Base-by-base conservation (phyloP, 2,329 filamentous ascomycete genomes). In the Aspergillus costaricaensis region DNA sequence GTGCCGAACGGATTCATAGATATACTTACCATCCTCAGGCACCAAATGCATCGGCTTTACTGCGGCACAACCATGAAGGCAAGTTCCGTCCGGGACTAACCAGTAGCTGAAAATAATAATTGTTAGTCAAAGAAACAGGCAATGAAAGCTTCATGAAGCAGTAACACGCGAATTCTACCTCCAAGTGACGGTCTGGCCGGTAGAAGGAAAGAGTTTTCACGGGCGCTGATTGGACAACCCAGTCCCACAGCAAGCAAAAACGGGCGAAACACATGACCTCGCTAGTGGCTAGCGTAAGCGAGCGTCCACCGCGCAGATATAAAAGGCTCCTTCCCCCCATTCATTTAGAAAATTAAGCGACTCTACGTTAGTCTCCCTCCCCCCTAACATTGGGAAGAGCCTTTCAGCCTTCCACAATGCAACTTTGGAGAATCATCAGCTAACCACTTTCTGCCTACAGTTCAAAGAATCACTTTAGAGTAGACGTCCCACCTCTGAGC, bases 391-490 rank as follows among this genome's bases (percentile, higher is more conserved):
- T 69, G 58, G 54, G 49, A 30, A 57, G 32, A 36, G 32, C 32
- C 32, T 36, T 36, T 39, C 15, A 25, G 27, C n/a, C 38, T 39
- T 47, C 38, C 15, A 27, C 4, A 30, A 30, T 30, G 10, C 9
- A 50, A 38, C 43, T 47, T 44, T 14, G 10, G 54, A 59, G 21
- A 41, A 60, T 51, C 41, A 52, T 23, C 44, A 63, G 47, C 70
- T 72, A 66, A 72, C 68, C 23, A 47, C 54, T 44, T 32, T 36
- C 12, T 57, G 25, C 44, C 61, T 58, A 73, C 72, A 80, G 77
- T 80, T 79, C 78, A 80, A 79, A 92, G 91, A 93, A 94, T 94
- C 91, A 91, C 91, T 96, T 96, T 96, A 93, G 92, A 96, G 92
- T 93, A 88, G 85, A 91, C 88, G 88, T 92, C 74, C 90, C 85